Evolutionary conservation across 164 flowering plant genomes (phyloP).

Genomic region (Piper betle): DNA sequence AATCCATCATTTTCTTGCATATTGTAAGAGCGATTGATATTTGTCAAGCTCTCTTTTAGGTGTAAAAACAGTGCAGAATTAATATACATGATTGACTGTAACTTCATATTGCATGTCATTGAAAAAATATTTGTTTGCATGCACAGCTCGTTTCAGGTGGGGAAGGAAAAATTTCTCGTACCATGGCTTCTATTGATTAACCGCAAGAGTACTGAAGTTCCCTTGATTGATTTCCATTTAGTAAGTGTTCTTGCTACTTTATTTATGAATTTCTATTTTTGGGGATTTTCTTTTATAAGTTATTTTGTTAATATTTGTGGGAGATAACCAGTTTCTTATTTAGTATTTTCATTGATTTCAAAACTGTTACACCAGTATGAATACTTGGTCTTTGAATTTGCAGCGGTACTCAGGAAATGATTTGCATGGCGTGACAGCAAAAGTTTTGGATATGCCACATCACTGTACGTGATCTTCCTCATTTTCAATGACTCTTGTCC

Average conservation of each 20-base stretch:
- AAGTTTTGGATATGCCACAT: slow-evolving; percentile 93
- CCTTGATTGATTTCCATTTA: slow-evolving; percentile 85
- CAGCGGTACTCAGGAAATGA: slow-evolving; percentile 91
- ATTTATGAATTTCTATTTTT: not conserved
- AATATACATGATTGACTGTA: too few species aligned
- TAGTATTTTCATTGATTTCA: too few species aligned
- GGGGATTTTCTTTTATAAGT: too few species aligned
- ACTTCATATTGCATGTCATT: too few species aligned
- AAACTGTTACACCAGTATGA: too few species aligned
- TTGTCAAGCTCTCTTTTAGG: too few species aligned
- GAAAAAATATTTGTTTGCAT: not conserved
- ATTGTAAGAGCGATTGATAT: too few species aligned
- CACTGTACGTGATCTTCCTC: slow-evolving; percentile 50
- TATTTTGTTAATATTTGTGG: too few species aligned
- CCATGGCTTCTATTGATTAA: slow-evolving; percentile 91
- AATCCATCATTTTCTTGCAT: too few species aligned
- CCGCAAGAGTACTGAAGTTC: slow-evolving; percentile 77
- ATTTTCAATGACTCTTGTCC: not conserved
- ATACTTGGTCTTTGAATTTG: slow-evolving; percentile 1
- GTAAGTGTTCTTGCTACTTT: slow-evolving; percentile 16
- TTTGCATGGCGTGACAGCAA: slow-evolving; percentile 85
- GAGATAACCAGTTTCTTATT: too few species aligned
- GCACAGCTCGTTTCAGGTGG: slow-evolving; percentile 89
- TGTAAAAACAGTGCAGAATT: too few species aligned
- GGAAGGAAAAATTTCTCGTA: slow-evolving; percentile 70